These are phyloP conservation scores for Boletus speciosus DNA, from an alignment of 768 basidiomycete species.

Conservation along the genomic window DNA sequence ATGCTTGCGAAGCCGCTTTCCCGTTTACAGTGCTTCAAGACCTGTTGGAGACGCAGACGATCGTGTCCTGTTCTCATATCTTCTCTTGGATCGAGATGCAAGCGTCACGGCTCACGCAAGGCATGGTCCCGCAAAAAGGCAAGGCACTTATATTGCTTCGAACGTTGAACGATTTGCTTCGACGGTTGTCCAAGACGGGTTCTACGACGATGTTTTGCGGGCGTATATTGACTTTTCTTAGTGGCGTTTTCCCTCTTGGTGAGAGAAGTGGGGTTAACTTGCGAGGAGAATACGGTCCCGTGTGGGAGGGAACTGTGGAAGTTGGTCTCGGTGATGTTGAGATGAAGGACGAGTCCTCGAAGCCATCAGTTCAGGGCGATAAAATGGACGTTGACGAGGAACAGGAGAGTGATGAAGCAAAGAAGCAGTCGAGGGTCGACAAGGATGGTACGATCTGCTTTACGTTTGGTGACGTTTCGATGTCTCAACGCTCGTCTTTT, in stretches of 20 bases:
- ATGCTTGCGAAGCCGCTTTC: constrained; percentile 74
- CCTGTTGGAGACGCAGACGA: constrained; percentile 81
- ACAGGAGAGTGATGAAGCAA: constrained; percentile 21
- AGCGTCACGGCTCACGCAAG: constrained; percentile 64
- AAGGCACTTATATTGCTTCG: constrained; percentile 84
- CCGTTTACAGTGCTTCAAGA: constrained; percentile 76
- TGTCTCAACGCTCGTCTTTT: constrained; percentile 3
- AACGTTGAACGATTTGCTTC: constrained; percentile 81
- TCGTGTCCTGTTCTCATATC: constrained; percentile 78
- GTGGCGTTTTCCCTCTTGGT: constrained; percentile 80
- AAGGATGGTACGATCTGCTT: constrained; percentile 53
- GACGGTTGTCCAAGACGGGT: constrained; percentile 83
- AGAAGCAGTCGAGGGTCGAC: constrained; percentile 43
- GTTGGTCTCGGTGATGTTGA: constrained; percentile 34
- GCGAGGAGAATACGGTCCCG: constrained; percentile 79
- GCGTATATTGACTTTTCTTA: constrained; percentile 83
- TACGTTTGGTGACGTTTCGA: not conserved
- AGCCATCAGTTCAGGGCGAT: constrained; percentile 36
- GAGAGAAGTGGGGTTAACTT: constrained; percentile 91
- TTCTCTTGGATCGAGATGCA: constrained; percentile 86
- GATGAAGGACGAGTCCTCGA: constrained; percentile 29
- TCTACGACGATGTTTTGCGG: constrained; percentile 85
- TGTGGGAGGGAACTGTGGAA: constrained; percentile 65
- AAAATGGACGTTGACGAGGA: constrained; percentile 64
- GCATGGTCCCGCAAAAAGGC: constrained; percentile 81